These are phyloP conservation scores for Rhododendron molle DNA, from an alignment of 148 eudicot genomes.

Conservation along the genomic window DNA sequence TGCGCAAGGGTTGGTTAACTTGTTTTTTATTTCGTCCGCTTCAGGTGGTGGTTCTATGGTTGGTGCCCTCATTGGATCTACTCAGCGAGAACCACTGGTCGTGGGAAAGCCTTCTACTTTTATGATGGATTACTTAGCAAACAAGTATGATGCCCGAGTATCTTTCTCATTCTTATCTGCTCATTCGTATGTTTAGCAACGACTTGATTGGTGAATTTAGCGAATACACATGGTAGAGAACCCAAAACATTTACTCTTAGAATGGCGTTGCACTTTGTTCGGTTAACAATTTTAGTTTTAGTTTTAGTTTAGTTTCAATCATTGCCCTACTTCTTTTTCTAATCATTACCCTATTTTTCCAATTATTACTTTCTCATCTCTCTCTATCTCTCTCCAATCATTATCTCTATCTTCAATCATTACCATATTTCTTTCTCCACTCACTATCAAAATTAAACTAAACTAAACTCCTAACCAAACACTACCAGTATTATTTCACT, in stretches of 20 bases:
- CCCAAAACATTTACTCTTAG: neutral
- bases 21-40: neutral
- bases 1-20: neutral
- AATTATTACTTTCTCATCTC: too few relatives aligned
- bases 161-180: neutral
- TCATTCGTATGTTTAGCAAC: neutral
- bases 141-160: constrained; percentile 43
- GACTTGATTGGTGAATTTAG: neutral
- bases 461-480: too few relatives aligned
- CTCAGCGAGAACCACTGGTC: constrained; percentile 82
- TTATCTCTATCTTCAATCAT: too few relatives aligned
- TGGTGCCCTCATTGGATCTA: constrained; percentile 82
- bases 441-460: too few relatives aligned
- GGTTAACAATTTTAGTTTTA: too few relatives aligned
- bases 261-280: too few relatives aligned
- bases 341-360: too few relatives aligned
- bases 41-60: constrained; percentile 99
- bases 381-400: too few relatives aligned
- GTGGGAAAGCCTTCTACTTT: constrained; percentile 98
- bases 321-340: too few relatives aligned
- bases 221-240: neutral
- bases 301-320: too few relatives aligned
- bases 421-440: too few relatives aligned
- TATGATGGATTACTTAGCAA: constrained; percentile 94
- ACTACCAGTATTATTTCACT: neutral